Evolutionary conservation across 164 flowering plant genomes (phyloP), one percentile per base, ranked within the genome.

Genomic region (Protea cynaroides): DNA sequence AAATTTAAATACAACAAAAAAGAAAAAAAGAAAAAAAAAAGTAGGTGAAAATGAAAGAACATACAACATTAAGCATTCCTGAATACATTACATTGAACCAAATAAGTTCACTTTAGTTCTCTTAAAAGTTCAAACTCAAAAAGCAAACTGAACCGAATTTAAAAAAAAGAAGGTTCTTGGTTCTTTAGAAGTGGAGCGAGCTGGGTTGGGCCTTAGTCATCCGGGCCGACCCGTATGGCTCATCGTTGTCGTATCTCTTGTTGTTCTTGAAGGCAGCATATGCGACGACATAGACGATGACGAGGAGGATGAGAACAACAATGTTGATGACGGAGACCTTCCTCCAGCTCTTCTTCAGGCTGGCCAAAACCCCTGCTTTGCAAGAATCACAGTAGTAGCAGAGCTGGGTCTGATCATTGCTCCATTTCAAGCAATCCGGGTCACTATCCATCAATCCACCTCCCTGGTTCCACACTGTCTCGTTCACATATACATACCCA

Each of bases 301-400:
- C 94, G 4, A 93, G 82, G 58, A 93, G 72, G 75, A 90, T 81
- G 25, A 90, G 61, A 0, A 85, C 74, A 18, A 89, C 81, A 15
- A 93, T 83, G 79, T 93, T 89, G 78, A 93, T 80, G 23, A 90
- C 80, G 0, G 97, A 84, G 13, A 87, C 98, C 75, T 85, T 90
- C 79, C 98, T 89, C 98, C 98, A 93, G 73, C 89, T 87, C 81
- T 81, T 85, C 86, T 74, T 87, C 23, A 93, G 76, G 72, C 87
- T 89, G 13, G 86, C 96, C 11, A 93, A 70, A 3, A 90, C 95
- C 3, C 97, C 96, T 6, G 98, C 98, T 66, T 82, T 90, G 83
- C 97, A 93, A 1, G 98, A 93, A 79, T 83, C 64, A 55, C 98
- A 93, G 15, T 44, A 19, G 58, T 86, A 93, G 80, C 98, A 94